Percentiles rank a stretch among this genome's conserved stretches.
phyloP scores from a whole-genome alignment of 768 basidiomycete species.

The Tulasnella sp. region DNA sequence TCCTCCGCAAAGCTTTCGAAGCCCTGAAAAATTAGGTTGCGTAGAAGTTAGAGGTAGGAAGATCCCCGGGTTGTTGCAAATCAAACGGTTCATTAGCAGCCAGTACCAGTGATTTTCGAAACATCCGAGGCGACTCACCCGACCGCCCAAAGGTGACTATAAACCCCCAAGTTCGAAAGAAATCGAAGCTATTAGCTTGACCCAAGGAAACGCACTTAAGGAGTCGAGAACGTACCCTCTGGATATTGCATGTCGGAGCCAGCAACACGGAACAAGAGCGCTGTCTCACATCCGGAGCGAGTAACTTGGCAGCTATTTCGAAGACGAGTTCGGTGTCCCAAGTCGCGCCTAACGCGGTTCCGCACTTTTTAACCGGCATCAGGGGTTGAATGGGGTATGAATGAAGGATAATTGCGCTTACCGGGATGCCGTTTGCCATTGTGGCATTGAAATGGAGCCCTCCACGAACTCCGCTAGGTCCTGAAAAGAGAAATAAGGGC shows the following conservation, averaged over 20 bases:
- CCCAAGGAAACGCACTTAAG: neutral
- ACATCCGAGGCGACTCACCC: conserved; percentile 28
- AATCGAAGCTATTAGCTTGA: neutral
- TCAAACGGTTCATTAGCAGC: neutral
- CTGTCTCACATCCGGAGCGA: conserved; percentile 62
- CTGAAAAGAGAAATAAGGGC: conserved; percentile 34
- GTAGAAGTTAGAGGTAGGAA: conserved; percentile 63
- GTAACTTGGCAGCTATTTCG: conserved; percentile 50
- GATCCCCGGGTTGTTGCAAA: conserved; percentile 42
- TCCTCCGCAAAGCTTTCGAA: conserved; percentile 51
- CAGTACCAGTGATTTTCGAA: conserved; percentile 52
- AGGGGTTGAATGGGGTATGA: too few relatives aligned
- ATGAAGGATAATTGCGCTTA: conserved; percentile 36
- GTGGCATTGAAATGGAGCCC: conserved; percentile 33
- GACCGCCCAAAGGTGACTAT: conserved; percentile 36
- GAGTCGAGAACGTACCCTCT: conserved; percentile 42
- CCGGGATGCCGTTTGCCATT: conserved; percentile 73
- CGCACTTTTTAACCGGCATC: conserved; percentile 45
- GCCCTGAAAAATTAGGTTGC: conserved; percentile 31
- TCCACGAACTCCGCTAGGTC: conserved; percentile 57
- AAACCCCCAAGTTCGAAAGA: neutral
- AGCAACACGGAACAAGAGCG: conserved; percentile 60
- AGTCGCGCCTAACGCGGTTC: conserved; percentile 45
- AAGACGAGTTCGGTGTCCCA: conserved; percentile 60
- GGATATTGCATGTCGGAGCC: conserved; percentile 74